Conservation (phyloP, 305 asterid genomes). For the Petunia hybrid region DNA sequence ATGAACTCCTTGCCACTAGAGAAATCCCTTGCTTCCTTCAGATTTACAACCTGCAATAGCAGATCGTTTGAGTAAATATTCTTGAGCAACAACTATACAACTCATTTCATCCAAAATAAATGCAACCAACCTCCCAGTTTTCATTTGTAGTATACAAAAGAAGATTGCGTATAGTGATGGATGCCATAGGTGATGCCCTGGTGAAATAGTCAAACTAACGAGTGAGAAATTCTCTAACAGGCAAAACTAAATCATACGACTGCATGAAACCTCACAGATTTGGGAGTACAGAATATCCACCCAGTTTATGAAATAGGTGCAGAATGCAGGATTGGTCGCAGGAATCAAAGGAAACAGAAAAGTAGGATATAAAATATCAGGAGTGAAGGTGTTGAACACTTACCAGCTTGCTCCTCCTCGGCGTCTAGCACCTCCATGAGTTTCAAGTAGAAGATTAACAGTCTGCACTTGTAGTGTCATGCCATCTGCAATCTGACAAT, state of each 20-base stretch:
- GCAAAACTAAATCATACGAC: background rate
- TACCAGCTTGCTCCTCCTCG: conserved; percentile 99
- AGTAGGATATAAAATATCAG: conserved; percentile 2
- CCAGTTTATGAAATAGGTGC: background rate
- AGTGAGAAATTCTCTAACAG: conserved; percentile 26
- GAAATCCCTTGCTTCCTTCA: conserved; percentile 96
- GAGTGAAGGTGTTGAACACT: conserved; percentile 41
- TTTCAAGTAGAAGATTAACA: conserved; percentile 93
- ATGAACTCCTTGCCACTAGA: conserved; percentile 92
- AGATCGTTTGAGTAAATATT: conserved; percentile 37
- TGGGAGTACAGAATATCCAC: background rate
- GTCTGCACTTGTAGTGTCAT: conserved; percentile 88
- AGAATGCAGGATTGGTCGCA: background rate
- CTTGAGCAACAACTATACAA: conserved; percentile 38
- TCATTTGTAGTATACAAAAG: conserved; percentile 91
- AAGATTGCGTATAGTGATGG: conserved; percentile 94
- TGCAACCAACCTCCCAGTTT: conserved; percentile 84
- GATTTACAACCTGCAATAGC: conserved; percentile 84
- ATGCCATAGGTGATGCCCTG: conserved; percentile 99
- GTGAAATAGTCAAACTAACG: conserved; percentile 39
- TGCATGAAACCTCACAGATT: background rate
- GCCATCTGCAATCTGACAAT: conserved; percentile 95
- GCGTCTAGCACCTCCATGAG: conserved; percentile 90
- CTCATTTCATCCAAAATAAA: conserved; percentile 31
- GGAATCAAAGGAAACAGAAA: conserved; percentile 26